Base-by-base conservation (phyloP, 768 basidiomycete genomes). In the Panaeolus cyanescens region DNA sequence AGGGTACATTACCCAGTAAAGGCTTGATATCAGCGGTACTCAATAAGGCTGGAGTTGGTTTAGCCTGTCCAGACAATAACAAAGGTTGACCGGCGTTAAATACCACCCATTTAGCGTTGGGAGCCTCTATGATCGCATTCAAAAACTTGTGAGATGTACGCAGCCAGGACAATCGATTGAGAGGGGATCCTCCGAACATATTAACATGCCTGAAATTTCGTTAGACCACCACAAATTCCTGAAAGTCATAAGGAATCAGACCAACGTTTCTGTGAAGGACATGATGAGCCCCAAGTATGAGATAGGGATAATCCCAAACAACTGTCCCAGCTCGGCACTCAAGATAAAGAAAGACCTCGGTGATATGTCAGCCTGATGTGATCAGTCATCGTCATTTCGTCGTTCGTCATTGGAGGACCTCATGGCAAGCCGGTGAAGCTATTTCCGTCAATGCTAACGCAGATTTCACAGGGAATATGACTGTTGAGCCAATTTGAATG, bases 101-200 rank as follows among this genome's bases (percentile, higher is more conserved):
- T 17, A 95, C 64, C 39, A 96, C 71, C 90, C 96, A 98, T 50
- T 83, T 80, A 0, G 94, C 84, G 3, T 84, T 70, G 0, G 86
- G 82, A 12, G 85, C 79, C 15, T 69, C 72, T 34, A 90, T 76
- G 65, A 95, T 80, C 19, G 87, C 80, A 60, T 93, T 92, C 54
- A 98, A 81, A 74, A 95, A 93, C 7, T 82, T 71, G 30, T 86
- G 83, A 13, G 91, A 93, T 3, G 86, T 74, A 28, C 93, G 83
- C 33, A 95, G 80, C 88, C 95, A 95, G 1, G 91, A 87, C 19
- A 94, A 80, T 15, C 93, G 88, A 72, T 93, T 93, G 32, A 93
- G 75, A 40, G 90, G 86, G 58, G 92, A 91, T 37, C 90, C 89
- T 6, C 77, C 73, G 66, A 77, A 82, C 66, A 75, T 72, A 62